phyloP scores from a whole-genome alignment of 495 filamentous ascomycete genomes.

The Aspergillus affinis region DNA sequence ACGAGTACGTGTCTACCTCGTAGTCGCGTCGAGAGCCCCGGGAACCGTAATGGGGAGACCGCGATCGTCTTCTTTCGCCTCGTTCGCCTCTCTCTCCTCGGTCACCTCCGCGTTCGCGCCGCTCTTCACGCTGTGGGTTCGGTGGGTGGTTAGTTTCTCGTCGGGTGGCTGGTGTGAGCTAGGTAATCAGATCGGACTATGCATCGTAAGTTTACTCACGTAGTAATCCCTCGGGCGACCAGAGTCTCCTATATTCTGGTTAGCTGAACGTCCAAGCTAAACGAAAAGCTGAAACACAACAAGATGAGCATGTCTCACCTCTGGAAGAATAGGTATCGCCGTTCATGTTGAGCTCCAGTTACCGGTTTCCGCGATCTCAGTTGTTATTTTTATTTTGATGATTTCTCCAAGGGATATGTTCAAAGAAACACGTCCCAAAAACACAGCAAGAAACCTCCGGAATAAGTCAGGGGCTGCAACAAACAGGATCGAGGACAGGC shows the following conservation, averaged over 20 bases:
- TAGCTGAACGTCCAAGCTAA: not conserved
- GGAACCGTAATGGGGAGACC: constrained; percentile 69
- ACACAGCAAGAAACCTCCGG: not conserved
- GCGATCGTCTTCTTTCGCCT: constrained; percentile 67
- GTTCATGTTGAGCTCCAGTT: constrained; percentile 66
- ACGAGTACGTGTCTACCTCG: constrained; percentile 85
- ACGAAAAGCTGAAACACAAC: not conserved
- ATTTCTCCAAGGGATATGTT: not conserved
- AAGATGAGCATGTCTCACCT: constrained; percentile 49
- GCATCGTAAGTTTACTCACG: constrained; percentile 44
- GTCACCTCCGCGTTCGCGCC: constrained; percentile 44
- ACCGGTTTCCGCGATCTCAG: not conserved
- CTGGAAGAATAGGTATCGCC: constrained; percentile 80
- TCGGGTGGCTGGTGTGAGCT: not conserved
- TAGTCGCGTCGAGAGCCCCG: constrained; percentile 60
- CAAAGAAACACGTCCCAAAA: not conserved
- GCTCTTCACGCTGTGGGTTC: constrained; percentile 51
- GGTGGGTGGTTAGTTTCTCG: not conserved
- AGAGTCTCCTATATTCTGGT: constrained; percentile 38
- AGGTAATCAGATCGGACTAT: not conserved
- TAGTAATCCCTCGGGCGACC: constrained; percentile 74
- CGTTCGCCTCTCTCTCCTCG: constrained; percentile 43
- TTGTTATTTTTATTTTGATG: constrained; percentile 5
- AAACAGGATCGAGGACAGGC: not conserved
- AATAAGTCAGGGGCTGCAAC: not conserved